phyloP scores from a whole-genome alignment of 2,329 filamentous ascomycete species.

The Sporothrix humicola region DNA sequence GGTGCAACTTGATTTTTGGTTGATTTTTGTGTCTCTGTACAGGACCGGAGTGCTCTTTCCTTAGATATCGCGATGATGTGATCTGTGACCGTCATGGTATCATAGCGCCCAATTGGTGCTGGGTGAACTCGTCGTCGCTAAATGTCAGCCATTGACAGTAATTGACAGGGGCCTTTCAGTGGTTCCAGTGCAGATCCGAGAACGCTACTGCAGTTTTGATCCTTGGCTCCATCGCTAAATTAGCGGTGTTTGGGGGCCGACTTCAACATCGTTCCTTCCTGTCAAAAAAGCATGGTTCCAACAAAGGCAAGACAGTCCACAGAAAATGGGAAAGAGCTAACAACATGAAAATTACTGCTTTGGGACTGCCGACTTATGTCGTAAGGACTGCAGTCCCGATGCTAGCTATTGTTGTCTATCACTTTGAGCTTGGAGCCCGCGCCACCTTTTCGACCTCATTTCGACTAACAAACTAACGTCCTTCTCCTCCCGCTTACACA shows the following conservation, averaged over 20 bases:
- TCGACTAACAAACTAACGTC: too few species aligned
- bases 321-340: neutral
- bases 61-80: slow-evolving; percentile 8
- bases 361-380: slow-evolving; percentile 14
- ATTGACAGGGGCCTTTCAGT: neutral
- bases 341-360: slow-evolving; percentile 20
- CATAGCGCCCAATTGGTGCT: neutral
- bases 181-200: neutral
- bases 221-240: neutral
- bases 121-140: neutral
- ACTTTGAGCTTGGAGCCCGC: neutral
- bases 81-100: slow-evolving; percentile 18
- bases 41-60: neutral
- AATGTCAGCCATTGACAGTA: neutral
- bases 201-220: slow-evolving; percentile 16
- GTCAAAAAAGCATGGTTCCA: slow-evolving; percentile 6
- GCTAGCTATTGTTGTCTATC: neutral
- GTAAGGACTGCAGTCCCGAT: neutral
- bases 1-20: neutral
- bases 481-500: neutral
- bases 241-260: neutral
- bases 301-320: neutral
- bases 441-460: too few species aligned
- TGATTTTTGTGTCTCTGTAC: neutral
- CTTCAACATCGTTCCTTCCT: neutral